phyloP scores from a whole-genome alignment of 371 early-diverging fungal species.

The Lichtheimia corymbifera region DNA sequence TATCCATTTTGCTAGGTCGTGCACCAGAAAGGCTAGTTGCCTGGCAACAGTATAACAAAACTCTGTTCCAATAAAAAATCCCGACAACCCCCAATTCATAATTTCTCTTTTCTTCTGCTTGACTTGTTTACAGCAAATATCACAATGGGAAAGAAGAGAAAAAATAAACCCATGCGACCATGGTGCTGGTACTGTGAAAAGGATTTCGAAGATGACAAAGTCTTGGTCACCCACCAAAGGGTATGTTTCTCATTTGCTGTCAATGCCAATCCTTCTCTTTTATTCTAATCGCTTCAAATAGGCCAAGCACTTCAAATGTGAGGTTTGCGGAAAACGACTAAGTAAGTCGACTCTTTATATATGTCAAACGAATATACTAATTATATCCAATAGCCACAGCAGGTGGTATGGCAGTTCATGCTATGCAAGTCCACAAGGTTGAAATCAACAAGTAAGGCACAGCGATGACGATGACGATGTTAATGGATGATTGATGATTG shows the following conservation, averaged over 20 bases:
- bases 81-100: too few relatives aligned
- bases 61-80: neutral
- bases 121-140: too few relatives aligned
- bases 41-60: neutral
- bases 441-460: conserved; percentile 65
- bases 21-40: conserved; percentile 15
- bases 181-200: conserved; percentile 93
- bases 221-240: conserved; percentile 88
- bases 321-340: conserved; percentile 79
- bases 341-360: conserved; percentile 45
- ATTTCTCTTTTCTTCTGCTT: too few relatives aligned
- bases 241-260: conserved; percentile 18
- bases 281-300: conserved; percentile 8
- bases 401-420: conserved; percentile 90
- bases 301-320: conserved; percentile 94
- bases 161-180: conserved; percentile 43
- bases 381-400: conserved; percentile 58
- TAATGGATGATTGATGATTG: neutral
- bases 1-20: conserved; percentile 13
- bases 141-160: conserved; percentile 50
- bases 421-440: conserved; percentile 93
- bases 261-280: too few relatives aligned
- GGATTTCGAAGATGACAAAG: conserved; percentile 95
- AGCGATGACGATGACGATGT: neutral
- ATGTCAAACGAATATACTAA: neutral